A percentile compares a stretch with the other conserved stretches of the same genome.
Evolutionary conservation across 495 filamentous ascomycete genomes (phyloP).

Genomic region (Hypoxylon crocopeplum): DNA sequence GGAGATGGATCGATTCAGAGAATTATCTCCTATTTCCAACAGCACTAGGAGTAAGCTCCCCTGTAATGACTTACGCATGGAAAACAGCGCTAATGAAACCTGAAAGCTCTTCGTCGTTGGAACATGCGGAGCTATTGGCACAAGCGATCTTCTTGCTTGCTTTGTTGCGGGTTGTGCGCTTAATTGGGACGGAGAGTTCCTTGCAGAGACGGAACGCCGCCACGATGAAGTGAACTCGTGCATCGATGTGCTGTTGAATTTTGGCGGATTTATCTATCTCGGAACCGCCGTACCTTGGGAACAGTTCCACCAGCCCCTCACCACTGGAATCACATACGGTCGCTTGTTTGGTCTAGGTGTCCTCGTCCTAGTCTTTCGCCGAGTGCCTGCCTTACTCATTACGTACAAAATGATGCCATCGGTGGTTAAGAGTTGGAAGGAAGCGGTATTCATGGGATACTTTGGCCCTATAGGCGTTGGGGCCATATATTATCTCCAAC

Average conservation of each 20-base stretch:
- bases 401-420: slow-evolving; percentile 70
- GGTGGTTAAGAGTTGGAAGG: slow-evolving; percentile 64
- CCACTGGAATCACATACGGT: slow-evolving; percentile 57
- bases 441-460: slow-evolving; percentile 84
- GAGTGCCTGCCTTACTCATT: slow-evolving; percentile 47
- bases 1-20: slow-evolving; percentile 80
- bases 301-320: slow-evolving; percentile 48
- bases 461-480: slow-evolving; percentile 91
- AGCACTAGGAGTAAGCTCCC: slow-evolving; percentile 70
- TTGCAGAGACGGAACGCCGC: slow-evolving; percentile 74
- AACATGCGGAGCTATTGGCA: slow-evolving; percentile 82
- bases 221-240: slow-evolving; percentile 82
- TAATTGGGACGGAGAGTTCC: slow-evolving; percentile 87
- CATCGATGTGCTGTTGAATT: slow-evolving; percentile 76
- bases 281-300: slow-evolving; percentile 82
- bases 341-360: slow-evolving; percentile 76
- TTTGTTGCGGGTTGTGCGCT: slow-evolving; percentile 90
- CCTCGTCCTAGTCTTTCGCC: slow-evolving; percentile 72
- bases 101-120: slow-evolving; percentile 70
- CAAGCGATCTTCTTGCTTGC: slow-evolving; percentile 88
- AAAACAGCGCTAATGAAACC: not conserved
- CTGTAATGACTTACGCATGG: not conserved
- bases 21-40: slow-evolving; percentile 87
- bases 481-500: slow-evolving; percentile 82
- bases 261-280: slow-evolving; percentile 86